Evolutionary conservation across 2,329 filamentous ascomycete species (phyloP).

Genomic region (Penicillium psychrosexuale): DNA sequence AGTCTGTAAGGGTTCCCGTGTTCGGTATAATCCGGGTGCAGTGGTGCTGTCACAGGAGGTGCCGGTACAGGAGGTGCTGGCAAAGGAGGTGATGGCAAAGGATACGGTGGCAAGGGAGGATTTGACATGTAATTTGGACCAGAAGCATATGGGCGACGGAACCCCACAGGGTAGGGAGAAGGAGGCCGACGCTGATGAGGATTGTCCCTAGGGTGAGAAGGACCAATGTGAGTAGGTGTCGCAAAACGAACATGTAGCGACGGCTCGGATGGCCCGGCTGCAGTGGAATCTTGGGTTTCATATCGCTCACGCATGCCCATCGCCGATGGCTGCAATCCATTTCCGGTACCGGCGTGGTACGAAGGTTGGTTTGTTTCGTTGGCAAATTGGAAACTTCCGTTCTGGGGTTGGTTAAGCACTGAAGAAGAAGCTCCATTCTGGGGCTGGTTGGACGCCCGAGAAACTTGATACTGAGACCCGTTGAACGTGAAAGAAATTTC

Average conservation of each 20-base stretch:
- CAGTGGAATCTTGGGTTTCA: neutral
- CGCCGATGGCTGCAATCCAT: neutral
- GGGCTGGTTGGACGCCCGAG: neutral
- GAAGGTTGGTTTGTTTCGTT: neutral
- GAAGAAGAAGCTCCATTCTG: neutral
- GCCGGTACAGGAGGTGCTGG: too few relatives aligned
- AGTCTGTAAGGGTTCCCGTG: neutral
- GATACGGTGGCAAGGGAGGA: too few relatives aligned
- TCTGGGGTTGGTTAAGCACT: neutral
- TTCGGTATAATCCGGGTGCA: neutral
- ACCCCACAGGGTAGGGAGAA: neutral
- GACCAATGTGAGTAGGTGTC: neutral
- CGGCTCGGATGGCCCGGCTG: neutral
- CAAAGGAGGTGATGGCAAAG: too few relatives aligned
- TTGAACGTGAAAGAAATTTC: neutral
- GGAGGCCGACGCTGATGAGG: neutral
- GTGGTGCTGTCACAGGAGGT: neutral
- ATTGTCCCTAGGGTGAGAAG: neutral
- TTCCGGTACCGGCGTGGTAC: too few relatives aligned
- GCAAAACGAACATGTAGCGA: neutral
- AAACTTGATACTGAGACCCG: neutral
- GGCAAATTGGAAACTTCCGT: neutral
- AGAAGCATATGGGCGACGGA: neutral
- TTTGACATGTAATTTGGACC: neutral
- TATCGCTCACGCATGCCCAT: neutral